A percentile compares a stretch with the other conserved stretches of the same genome.
These are phyloP conservation scores for Talaromyces sp. DNA, from an alignment of 2,329 filamentous ascomycete genomes.

Conservation along the genomic window DNA sequence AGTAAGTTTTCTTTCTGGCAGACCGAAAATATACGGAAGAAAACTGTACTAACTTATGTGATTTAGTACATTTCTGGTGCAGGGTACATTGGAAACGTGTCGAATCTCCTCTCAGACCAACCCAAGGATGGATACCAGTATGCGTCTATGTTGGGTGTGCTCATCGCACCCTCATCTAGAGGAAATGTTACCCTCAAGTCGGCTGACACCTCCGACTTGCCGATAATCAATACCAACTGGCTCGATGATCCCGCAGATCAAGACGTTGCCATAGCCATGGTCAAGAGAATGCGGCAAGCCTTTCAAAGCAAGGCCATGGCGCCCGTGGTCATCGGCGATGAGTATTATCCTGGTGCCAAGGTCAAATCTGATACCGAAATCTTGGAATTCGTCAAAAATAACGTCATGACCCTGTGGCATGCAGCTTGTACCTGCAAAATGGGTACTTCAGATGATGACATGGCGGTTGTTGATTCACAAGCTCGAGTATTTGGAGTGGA, in stretches of 20 bases:
- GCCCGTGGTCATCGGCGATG: constrained; percentile 37
- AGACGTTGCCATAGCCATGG: constrained; percentile 48
- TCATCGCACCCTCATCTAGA: constrained; percentile 45
- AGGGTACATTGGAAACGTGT: constrained; percentile 32
- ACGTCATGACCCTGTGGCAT: constrained; percentile 34
- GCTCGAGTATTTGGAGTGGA: constrained; percentile 34
- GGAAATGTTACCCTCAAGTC: constrained; percentile 50
- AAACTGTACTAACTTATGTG: not conserved
- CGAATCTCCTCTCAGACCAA: constrained; percentile 25
- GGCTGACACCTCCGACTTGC: constrained; percentile 34
- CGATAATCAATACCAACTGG: constrained; percentile 53
- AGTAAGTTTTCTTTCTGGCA: constrained; percentile 10
- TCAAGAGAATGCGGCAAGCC: constrained; percentile 47
- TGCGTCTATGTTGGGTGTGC: constrained; percentile 25
- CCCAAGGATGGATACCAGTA: constrained; percentile 29
- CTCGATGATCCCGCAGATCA: constrained; percentile 48
- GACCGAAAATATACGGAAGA: not conserved
- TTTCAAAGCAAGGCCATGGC: constrained; percentile 33
- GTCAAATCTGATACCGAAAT: constrained; percentile 49
- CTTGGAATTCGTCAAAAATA: constrained; percentile 35
- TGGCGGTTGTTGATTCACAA: constrained; percentile 36
- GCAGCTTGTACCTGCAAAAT: constrained; percentile 36
- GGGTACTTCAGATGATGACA: constrained; percentile 26
- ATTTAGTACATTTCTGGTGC: constrained; percentile 31
- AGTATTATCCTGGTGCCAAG: constrained; percentile 41